Evolutionary conservation across 805 yeast genomes (phyloP).

Genomic region (Wickerhamomyces alni): DNA sequence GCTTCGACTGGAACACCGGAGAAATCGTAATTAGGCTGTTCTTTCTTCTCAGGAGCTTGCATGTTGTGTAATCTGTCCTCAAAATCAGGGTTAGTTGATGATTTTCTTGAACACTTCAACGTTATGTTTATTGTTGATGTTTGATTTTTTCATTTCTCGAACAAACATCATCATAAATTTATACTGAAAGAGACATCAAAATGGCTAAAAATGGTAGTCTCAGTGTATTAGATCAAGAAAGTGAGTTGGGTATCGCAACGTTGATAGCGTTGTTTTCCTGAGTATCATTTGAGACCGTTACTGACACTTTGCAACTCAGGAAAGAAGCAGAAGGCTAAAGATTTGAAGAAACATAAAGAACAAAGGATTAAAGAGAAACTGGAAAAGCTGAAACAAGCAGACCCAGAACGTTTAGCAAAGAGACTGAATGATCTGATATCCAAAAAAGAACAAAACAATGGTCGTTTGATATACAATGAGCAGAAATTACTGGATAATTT

Average conservation of each 20-base stretch:
- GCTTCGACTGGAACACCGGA: slow-evolving; percentile 54
- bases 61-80: too few relatives aligned
- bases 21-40: slow-evolving; percentile 21
- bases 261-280: too few relatives aligned
- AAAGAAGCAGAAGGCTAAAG: slow-evolving; percentile 21
- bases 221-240: slow-evolving; percentile 12
- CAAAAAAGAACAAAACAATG: slow-evolving; percentile 27
- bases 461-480: slow-evolving; percentile 29
- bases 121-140: not conserved
- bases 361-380: slow-evolving; percentile 16
- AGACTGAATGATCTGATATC: slow-evolving; percentile 21
- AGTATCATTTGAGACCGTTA: too few relatives aligned
- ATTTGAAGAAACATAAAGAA: slow-evolving; percentile 21
- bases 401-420: slow-evolving; percentile 18
- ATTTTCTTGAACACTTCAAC: not conserved
- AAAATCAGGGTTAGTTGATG: not conserved
- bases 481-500: slow-evolving; percentile 29
- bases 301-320: slow-evolving; percentile 9
- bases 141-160: too few relatives aligned
- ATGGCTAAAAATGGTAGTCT: slow-evolving; percentile 7
- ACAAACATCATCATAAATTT: not conserved
- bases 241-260: slow-evolving; percentile 10
- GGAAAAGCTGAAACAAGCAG: slow-evolving; percentile 19
- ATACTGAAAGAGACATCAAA: not conserved
- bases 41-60: slow-evolving; percentile 9